These are phyloP conservation scores for Camelina neglecta DNA, from an alignment of 345 rosid species.

Conservation along the genomic window DNA sequence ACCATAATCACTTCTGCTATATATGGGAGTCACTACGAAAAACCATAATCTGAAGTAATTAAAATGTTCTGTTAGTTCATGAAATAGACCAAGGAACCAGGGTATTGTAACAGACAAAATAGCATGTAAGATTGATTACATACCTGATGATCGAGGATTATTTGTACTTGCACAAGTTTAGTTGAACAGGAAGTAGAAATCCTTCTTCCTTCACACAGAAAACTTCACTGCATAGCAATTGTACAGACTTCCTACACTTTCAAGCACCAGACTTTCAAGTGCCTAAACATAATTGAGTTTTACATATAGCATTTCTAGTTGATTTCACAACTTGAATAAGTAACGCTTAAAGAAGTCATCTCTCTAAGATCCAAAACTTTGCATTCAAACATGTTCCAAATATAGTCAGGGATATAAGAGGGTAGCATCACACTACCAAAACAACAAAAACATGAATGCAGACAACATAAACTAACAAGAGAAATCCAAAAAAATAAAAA, in stretches of 20 bases:
- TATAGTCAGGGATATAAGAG: neutral
- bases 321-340: slow-evolving; percentile 3
- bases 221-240: neutral
- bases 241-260: neutral
- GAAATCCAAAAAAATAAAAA: slow-evolving; percentile 38
- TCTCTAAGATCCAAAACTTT: slow-evolving; percentile 12
- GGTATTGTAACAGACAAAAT: no score
- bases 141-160: slow-evolving; percentile 21
- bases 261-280: slow-evolving; percentile 27
- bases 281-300: slow-evolving; percentile 3
- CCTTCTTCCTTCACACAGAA: slow-evolving; percentile 12
- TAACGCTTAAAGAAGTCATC: slow-evolving; percentile 24
- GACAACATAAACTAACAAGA: slow-evolving; percentile 22
- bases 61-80: no score
- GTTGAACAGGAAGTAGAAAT: slow-evolving; percentile 2
- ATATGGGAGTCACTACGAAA: no score
- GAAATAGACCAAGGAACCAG: no score
- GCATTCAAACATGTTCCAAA: slow-evolving; percentile 10
- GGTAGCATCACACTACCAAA: slow-evolving; percentile 15
- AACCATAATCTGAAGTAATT: no score
- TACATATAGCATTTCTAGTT: slow-evolving; percentile 14
- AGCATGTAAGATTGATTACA: slow-evolving; percentile 9
- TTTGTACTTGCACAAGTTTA: neutral
- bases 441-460: slow-evolving; percentile 30
- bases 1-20: no score